These are phyloP conservation scores for Debaryomycetaceae sp. DNA, from an alignment of 1,139 yeast species.

Conservation along the genomic window DNA sequence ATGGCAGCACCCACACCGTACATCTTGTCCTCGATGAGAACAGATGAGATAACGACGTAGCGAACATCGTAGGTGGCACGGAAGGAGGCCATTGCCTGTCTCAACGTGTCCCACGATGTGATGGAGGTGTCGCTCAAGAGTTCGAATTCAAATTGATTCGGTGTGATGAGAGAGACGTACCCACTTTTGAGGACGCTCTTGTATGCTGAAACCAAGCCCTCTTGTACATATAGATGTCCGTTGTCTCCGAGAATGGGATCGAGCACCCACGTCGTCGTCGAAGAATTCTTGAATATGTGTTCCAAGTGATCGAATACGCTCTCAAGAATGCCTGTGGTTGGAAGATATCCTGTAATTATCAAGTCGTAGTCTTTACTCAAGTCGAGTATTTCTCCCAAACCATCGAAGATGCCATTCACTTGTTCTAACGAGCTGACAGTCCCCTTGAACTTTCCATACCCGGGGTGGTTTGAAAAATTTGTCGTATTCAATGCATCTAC, in stretches of 20 bases:
- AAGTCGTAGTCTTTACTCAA: slow-evolving; percentile 48
- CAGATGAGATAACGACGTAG: slow-evolving; percentile 35
- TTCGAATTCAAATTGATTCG: slow-evolving; percentile 43
- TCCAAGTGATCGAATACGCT: slow-evolving; percentile 43
- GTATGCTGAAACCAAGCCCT: slow-evolving; percentile 29
- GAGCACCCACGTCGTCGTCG: slow-evolving; percentile 26
- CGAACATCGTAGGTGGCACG: slow-evolving; percentile 19
- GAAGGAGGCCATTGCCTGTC: slow-evolving; percentile 19
- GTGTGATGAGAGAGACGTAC: slow-evolving; percentile 31
- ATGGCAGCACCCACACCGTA: slow-evolving; percentile 31
- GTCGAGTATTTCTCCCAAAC: slow-evolving; percentile 20
- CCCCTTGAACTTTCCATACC: slow-evolving; percentile 49
- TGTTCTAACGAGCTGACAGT: slow-evolving; percentile 13
- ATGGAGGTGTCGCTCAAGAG: slow-evolving; percentile 22
- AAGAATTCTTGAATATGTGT: slow-evolving; percentile 8
- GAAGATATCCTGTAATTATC: slow-evolving; percentile 70
- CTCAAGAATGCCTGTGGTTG: slow-evolving; percentile 50
- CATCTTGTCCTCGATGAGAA: slow-evolving; percentile 24
- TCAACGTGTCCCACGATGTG: slow-evolving; percentile 18
- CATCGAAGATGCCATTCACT: slow-evolving; percentile 19
- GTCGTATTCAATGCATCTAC: slow-evolving; percentile 80
- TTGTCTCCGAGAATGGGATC: slow-evolving; percentile 44
- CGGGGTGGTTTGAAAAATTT: slow-evolving; percentile 80
- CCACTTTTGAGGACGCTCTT: slow-evolving; percentile 23
- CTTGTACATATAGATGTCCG: slow-evolving; percentile 35